phyloP scores from a whole-genome alignment of 1,139 yeast genomes.

The Yamadazyma friedrichii region DNA sequence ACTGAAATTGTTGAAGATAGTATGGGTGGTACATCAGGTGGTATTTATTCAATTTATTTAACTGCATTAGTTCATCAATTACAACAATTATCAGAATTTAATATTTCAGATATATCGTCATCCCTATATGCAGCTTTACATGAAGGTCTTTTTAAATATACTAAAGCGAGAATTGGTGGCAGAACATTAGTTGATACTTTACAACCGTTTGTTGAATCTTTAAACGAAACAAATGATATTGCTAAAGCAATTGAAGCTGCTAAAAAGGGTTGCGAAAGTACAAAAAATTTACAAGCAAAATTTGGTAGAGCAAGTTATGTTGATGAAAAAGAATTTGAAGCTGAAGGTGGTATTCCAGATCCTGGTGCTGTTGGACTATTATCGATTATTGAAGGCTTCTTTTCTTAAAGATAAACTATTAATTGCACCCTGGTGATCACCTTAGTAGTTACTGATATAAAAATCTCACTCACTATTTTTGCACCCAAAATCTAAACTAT shows the following conservation, averaged over 20 bases:
- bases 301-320: conserved; percentile 96
- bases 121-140: conserved; percentile 38
- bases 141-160: conserved; percentile 61
- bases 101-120: conserved; percentile 29
- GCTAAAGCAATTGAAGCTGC: conserved; percentile 67
- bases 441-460: conserved; percentile 2
- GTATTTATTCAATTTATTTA: conserved; percentile 80
- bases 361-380: conserved; percentile 90
- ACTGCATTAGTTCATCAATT: conserved; percentile 40
- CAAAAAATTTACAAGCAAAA: conserved; percentile 74
- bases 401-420: conserved; percentile 1
- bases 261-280: conserved; percentile 68
- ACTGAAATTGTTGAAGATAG: conserved; percentile 81
- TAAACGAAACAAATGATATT: conserved; percentile 50
- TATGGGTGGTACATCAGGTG: conserved; percentile 98
- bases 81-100: conserved; percentile 29
- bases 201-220: conserved; percentile 76
- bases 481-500: not conserved
- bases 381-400: conserved; percentile 61
- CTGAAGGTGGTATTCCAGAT: conserved; percentile 73
- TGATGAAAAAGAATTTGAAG: conserved; percentile 51
- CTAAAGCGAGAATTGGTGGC: conserved; percentile 88
- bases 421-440: not conserved
- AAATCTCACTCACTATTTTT: conserved; percentile 2
- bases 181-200: conserved; percentile 86